A percentile compares a stretch with the other conserved stretches of the same genome.
Conservation (phyloP, 2,329 filamentous ascomycete genomes). For the Aspergillus versicolor region DNA sequence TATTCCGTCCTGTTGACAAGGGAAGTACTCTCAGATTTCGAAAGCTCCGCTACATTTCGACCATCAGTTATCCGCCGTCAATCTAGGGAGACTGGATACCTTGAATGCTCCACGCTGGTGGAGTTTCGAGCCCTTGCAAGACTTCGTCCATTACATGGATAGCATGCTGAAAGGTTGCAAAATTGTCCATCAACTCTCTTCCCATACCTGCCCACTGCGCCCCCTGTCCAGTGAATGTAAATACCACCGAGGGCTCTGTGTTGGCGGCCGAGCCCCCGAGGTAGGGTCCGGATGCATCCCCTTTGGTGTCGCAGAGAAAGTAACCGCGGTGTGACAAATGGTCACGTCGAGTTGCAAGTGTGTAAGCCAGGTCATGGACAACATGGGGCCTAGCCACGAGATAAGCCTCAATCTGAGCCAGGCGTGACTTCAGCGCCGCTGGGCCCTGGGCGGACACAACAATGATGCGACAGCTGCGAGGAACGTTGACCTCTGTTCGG, state of each 20-base stretch:
- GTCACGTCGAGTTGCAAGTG: conserved; percentile 4
- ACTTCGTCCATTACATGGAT: background rate
- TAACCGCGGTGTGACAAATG: conserved; percentile 3
- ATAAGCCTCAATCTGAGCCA: no score
- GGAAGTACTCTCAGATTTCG: background rate
- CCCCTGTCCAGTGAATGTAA: conserved; percentile 27
- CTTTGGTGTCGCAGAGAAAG: background rate
- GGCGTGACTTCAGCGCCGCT: no score
- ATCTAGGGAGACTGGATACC: background rate
- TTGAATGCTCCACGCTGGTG: background rate
- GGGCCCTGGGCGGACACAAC: no score
- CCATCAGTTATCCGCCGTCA: background rate
- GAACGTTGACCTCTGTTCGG: background rate
- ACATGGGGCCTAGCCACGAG: no score
- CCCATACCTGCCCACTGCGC: conserved; percentile 34
- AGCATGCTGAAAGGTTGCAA: background rate
- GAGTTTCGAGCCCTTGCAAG: background rate
- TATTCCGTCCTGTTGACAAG: conserved; percentile 25
- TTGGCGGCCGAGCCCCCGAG: background rate
- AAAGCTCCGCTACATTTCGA: conserved; percentile 10
- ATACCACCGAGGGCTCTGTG: background rate
- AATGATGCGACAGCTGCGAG: no score
- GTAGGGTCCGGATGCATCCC: background rate
- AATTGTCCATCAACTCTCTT: conserved; percentile 10
- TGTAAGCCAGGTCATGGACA: conserved; percentile 9